Base-by-base conservation (phyloP, 1,284 basidiomycete species). In the Cryptococcus sp. region DNA sequence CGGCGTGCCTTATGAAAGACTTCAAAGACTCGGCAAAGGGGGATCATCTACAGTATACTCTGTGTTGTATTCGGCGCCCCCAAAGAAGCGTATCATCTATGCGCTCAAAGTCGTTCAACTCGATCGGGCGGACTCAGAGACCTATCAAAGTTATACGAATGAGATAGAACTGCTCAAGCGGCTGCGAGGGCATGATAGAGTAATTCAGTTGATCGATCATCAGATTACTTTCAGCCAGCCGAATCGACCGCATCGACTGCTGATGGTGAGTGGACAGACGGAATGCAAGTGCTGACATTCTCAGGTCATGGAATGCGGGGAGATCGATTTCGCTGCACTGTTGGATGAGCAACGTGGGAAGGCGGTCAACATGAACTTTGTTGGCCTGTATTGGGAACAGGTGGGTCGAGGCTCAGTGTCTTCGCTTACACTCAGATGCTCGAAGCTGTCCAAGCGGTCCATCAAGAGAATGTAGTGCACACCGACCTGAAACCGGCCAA, bases 401-500 rank as follows among this genome's bases (percentile, higher is more conserved):
- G 92, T 90, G 61, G 38, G 82, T 68, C 39, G 1, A 16, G 16
- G 38, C 41, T 20, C 22, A 16, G 39, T 23, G 50, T 50, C 30
- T 38, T 20, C 39, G 40, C 52, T 62, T 47, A 54, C 55, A 41
- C 56, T 23, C 66, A 95, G 92, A 97, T 97, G 91, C 81, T 97
- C 50, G 88, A 95, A 82, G 93, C 93, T 0, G 93, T 96, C 10
- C 90, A 95, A 61, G 88, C 95, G 47, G 93, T 96, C 50, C 93
- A 97, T 71, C 89, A 93, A 61, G 91, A 94, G 80, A 94, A 93
- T 77, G 95, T 97, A 59, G 92, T 97, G 1, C 93, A 97, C 77
- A 94, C 93, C 10, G 93, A 97, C 75, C 83, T 96, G 52, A 97
- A 97, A 75, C 93, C 93, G 2, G 93, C 93, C 2, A 97, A 97